phyloP scores from a whole-genome alignment of 495 filamentous ascomycete genomes.

The Hypoxylon subgilvum region DNA sequence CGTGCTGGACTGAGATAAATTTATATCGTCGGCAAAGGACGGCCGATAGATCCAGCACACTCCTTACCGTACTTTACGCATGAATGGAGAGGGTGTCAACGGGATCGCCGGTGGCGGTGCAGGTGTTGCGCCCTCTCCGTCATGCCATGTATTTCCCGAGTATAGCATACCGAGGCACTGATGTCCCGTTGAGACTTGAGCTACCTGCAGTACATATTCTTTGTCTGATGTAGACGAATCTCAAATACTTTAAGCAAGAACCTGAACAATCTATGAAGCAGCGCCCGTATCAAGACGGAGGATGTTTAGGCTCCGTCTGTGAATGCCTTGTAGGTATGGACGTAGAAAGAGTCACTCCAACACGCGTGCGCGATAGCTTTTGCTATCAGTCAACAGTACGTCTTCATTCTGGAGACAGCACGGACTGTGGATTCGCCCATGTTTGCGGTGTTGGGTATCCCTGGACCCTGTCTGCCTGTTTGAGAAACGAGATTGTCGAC shows the following conservation, averaged over 20 bases:
- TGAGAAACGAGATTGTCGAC: constrained; percentile 10
- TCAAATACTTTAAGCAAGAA: too few species aligned
- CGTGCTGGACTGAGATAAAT: neutral
- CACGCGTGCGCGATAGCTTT: too few species aligned
- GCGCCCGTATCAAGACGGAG: too few species aligned
- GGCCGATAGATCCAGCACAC: constrained; percentile 1
- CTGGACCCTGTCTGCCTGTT: too few species aligned
- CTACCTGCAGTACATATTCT: constrained; percentile 3
- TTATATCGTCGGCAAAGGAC: neutral
- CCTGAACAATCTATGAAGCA: too few species aligned
- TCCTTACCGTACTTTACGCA: neutral
- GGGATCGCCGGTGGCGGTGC: constrained; percentile 18
- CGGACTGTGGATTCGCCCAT: too few species aligned
- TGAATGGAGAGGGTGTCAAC: constrained; percentile 27
- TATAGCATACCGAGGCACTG: neutral
- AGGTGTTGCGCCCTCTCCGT: constrained; percentile 21
- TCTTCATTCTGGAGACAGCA: too few species aligned
- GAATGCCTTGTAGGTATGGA: too few species aligned
- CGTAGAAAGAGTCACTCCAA: too few species aligned
- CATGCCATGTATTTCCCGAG: neutral
- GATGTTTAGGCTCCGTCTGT: too few species aligned
- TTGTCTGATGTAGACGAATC: too few species aligned
- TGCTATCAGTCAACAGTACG: too few species aligned
- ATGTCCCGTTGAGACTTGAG: neutral
- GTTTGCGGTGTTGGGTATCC: constrained; percentile 17